Evolutionary conservation across 1,284 basidiomycete genomes (phyloP).

Genomic region (Leccinum ponderosum): DNA sequence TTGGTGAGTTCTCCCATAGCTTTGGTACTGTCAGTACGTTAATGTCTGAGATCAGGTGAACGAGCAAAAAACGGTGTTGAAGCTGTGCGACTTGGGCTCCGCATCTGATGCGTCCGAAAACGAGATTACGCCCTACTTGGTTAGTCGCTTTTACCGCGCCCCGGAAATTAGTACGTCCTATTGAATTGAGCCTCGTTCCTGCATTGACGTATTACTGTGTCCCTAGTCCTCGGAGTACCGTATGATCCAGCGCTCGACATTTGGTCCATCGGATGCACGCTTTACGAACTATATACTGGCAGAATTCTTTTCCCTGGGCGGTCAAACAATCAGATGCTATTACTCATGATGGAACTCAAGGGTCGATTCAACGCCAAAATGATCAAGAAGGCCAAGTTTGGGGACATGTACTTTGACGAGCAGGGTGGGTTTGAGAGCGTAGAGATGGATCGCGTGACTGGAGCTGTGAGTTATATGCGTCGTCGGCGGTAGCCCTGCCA

Average conservation of each 20-base stretch:
- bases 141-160: slow-evolving; percentile 97
- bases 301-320: slow-evolving; percentile 98
- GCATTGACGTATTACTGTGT: slow-evolving; percentile 17
- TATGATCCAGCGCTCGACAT: slow-evolving; percentile 95
- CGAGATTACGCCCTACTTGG: slow-evolving; percentile 98
- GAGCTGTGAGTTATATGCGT: slow-evolving; percentile 49
- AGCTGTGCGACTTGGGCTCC: slow-evolving; percentile 96
- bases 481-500: slow-evolving; percentile 5
- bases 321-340: slow-evolving; percentile 97
- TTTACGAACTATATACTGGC: slow-evolving; percentile 98
- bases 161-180: slow-evolving; percentile 91
- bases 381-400: slow-evolving; percentile 94
- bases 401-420: slow-evolving; percentile 93
- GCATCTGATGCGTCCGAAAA: slow-evolving; percentile 93
- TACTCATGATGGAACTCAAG: slow-evolving; percentile 96
- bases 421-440: slow-evolving; percentile 79
- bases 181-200: slow-evolving; percentile 2
- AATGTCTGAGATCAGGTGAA: slow-evolving; percentile 66
- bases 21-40: slow-evolving; percentile 13
- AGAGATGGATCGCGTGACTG: slow-evolving; percentile 83
- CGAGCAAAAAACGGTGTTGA: slow-evolving; percentile 91
- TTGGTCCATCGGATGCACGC: slow-evolving; percentile 97
- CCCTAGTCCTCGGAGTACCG: slow-evolving; percentile 86
- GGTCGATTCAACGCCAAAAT: slow-evolving; percentile 93
- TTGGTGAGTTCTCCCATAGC: slow-evolving; percentile 54